A percentile compares a stretch with the other conserved stretches of the same genome.
Conservation (phyloP, 148 eudicot genomes). For the Silene conica region DNA sequence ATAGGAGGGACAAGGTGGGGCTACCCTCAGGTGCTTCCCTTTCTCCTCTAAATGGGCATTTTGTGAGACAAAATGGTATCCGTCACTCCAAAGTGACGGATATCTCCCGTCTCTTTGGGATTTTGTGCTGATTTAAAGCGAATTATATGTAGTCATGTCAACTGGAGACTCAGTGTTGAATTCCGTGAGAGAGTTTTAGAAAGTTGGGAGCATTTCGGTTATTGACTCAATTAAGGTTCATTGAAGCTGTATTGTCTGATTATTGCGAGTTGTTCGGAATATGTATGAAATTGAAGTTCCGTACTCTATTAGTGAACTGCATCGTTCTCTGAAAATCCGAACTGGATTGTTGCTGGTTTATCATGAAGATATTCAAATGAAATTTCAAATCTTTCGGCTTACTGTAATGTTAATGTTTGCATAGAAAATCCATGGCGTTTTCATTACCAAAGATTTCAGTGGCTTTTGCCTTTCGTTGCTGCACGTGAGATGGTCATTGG, state of each 20-base stretch:
- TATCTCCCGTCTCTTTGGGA: too few relatives aligned
- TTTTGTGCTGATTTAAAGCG: too few relatives aligned
- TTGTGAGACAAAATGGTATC: too few relatives aligned
- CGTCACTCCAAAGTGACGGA: too few relatives aligned
- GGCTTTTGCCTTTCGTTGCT: neutral
- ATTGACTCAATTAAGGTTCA: neutral
- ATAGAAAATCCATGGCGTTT: neutral
- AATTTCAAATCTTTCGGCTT: neutral
- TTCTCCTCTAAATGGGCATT: too few relatives aligned
- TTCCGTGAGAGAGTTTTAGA: neutral
- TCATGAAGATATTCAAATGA: neutral
- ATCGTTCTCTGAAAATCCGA: neutral
- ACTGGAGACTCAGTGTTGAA: neutral
- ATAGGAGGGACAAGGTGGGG: too few relatives aligned
- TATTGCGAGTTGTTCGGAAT: neutral
- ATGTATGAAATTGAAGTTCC: neutral
- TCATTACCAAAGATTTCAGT: neutral
- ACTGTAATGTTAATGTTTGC: neutral
- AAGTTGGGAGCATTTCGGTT: neutral
- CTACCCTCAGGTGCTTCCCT: too few relatives aligned
- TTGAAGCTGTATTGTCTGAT: neutral
- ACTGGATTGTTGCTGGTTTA: neutral
- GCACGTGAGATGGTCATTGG: neutral
- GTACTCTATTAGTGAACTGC: neutral
- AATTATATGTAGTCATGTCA: neutral